These are phyloP conservation scores for Umbilicus rupestris DNA, from an alignment of 164 flowering plant species.

Conservation along the genomic window DNA sequence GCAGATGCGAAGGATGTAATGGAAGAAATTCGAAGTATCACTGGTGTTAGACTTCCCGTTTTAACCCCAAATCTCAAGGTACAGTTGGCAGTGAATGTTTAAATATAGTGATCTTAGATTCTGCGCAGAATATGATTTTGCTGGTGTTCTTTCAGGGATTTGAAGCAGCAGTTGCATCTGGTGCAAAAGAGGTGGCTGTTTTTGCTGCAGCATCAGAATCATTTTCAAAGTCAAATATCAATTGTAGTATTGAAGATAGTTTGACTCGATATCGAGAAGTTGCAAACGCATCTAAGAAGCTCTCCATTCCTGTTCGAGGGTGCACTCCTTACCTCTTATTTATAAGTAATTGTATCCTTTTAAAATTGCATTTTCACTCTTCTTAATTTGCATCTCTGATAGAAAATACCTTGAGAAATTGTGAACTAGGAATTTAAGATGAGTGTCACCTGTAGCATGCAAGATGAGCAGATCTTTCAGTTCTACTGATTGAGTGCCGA, in stretches of 20 bases:
- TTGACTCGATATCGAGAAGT: slow-evolving; percentile 70
- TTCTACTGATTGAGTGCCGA: no score
- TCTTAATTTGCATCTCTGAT: not conserved
- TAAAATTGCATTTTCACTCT: no score
- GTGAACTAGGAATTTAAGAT: not conserved
- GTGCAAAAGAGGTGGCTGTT: slow-evolving; percentile 93
- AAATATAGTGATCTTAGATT: not conserved
- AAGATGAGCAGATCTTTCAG: no score
- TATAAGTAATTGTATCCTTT: not conserved
- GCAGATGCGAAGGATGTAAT: slow-evolving; percentile 95
- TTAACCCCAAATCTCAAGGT: slow-evolving; percentile 87
- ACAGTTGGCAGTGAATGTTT: not conserved
- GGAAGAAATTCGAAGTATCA: slow-evolving; percentile 45
- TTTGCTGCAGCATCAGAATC: slow-evolving; percentile 98
- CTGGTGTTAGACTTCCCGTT: slow-evolving; percentile 70
- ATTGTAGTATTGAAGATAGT: slow-evolving; percentile 89
- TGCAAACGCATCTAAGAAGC: slow-evolving; percentile 62
- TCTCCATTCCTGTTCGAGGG: slow-evolving; percentile 90
- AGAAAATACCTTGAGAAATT: not conserved
- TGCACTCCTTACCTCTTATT: slow-evolving; percentile 20
- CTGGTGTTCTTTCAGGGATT: slow-evolving; percentile 46
- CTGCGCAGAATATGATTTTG: not conserved
- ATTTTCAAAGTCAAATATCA: slow-evolving; percentile 86
- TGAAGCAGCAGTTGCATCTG: slow-evolving; percentile 89
- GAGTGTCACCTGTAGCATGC: no score